Evolutionary conservation across 352 stramenopile species (phyloP).

Genomic region (Thalassiosira oceanica): DNA sequence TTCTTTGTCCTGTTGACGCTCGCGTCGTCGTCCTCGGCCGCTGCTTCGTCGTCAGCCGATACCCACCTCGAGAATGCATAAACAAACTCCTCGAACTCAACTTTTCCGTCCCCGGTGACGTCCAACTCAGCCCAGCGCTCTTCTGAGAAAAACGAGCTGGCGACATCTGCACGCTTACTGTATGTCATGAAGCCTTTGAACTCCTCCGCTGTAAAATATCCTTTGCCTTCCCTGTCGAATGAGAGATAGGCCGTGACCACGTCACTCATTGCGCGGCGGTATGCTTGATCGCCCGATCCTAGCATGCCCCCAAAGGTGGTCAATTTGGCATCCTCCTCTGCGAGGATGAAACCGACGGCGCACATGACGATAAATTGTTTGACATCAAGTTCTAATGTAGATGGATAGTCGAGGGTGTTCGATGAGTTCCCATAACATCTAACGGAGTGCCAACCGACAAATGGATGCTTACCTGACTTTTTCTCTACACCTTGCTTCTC

Average conservation of each 20-base stretch:
- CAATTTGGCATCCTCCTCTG: conserved; percentile 30
- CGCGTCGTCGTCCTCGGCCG: conserved; percentile 24
- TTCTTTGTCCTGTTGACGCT: conserved; percentile 24
- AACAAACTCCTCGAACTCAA: conserved; percentile 53
- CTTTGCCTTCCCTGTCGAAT: conserved; percentile 47
- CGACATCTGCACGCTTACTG: conserved; percentile 44
- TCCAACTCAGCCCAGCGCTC: conserved; percentile 42
- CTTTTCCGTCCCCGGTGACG: conserved; percentile 33
- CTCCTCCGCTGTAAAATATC: conserved; percentile 49
- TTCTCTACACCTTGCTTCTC: conserved; percentile 10
- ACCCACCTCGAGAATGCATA: conserved; percentile 52
- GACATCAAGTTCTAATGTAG: conserved; percentile 16
- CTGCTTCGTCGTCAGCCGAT: conserved; percentile 22
- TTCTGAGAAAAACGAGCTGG: conserved; percentile 37
- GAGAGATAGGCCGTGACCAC: conserved; percentile 51
- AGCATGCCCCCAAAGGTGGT: conserved; percentile 43
- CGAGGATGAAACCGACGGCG: conserved; percentile 48
- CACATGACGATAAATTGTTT: conserved; percentile 49
- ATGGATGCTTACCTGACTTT: too few relatives aligned
- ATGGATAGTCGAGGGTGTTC: too few relatives aligned
- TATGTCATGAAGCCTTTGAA: conserved; percentile 40
- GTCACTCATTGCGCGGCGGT: conserved; percentile 42
- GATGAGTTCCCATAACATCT: too few relatives aligned
- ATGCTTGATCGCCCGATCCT: conserved; percentile 30
- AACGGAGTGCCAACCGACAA: too few relatives aligned